Percentiles rank a stretch among this genome's conserved stretches.
Evolutionary conservation across 805 yeast species (phyloP).

Genomic region (Cyberlindnera misumaiensis): DNA sequence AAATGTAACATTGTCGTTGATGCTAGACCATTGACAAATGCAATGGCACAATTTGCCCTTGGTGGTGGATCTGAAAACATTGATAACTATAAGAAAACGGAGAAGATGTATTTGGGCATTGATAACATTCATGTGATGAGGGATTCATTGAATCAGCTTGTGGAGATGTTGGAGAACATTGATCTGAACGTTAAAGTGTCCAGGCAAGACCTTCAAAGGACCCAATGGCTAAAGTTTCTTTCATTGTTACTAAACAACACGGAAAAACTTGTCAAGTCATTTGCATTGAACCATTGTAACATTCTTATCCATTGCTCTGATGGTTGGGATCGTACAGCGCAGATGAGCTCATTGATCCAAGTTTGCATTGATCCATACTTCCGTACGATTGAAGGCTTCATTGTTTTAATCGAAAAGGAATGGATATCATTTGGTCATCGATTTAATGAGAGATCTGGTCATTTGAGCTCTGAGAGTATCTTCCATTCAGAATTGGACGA

Average conservation of each 20-base stretch:
- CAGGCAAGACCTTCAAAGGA: conserved; percentile 50
- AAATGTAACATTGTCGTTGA: conserved; percentile 77
- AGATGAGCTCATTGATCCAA: conserved; percentile 76
- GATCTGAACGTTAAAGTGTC: conserved; percentile 59
- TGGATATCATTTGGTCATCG: conserved; percentile 95
- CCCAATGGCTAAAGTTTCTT: conserved; percentile 76
- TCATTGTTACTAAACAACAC: conserved; percentile 66
- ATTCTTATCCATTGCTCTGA: conserved; percentile 91
- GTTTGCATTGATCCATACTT: conserved; percentile 85
- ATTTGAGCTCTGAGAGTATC: conserved; percentile 33
- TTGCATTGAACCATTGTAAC: conserved; percentile 77
- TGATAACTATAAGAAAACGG: conserved; percentile 70
- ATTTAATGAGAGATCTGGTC: conserved; percentile 79
- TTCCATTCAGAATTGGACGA: conserved; percentile 42
- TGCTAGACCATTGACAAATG: conserved; percentile 89
- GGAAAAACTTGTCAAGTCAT: conserved; percentile 71
- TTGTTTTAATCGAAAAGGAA: conserved; percentile 81
- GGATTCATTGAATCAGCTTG: conserved; percentile 62
- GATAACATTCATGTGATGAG: conserved; percentile 96
- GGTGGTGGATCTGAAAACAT: conserved; percentile 98
- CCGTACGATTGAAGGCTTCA: conserved; percentile 84
- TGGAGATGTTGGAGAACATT: conserved; percentile 7
- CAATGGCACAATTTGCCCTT: conserved; percentile 91
- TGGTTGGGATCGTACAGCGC: conserved; percentile 98
- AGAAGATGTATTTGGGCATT: conserved; percentile 78